Percentiles rank a stretch among this genome's conserved stretches.
Conservation (phyloP, 441 rosid species). For the Pelargonium fulgidum region DNA sequence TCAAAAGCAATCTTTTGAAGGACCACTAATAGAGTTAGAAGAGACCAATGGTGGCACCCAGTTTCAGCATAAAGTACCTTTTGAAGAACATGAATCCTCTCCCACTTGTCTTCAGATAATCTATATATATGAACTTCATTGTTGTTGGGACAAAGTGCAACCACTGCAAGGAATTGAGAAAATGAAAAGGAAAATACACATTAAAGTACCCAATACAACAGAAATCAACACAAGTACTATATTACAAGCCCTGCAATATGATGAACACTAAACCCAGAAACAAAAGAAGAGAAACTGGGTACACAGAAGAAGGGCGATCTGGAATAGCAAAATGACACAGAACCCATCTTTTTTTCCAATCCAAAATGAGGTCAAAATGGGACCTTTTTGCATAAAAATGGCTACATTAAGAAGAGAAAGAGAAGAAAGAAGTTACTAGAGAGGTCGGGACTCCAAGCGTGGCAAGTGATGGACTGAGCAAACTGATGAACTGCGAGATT, state of each 20-base stretch:
- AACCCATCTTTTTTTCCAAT: neutral
- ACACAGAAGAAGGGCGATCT: neutral
- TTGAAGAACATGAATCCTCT: conserved; percentile 77
- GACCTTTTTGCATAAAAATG: neutral
- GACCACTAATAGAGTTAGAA: neutral
- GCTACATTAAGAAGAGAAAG: neutral
- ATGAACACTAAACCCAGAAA: neutral
- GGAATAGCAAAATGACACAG: neutral
- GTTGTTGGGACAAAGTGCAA: conserved; percentile 85
- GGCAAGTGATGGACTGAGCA: conserved; percentile 84
- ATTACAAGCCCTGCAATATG: neutral
- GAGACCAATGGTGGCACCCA: neutral
- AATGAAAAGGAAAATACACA: neutral
- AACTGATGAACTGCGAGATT: conserved; percentile 63
- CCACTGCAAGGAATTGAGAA: conserved; percentile 44
- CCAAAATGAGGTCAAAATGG: neutral
- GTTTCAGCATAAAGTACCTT: conserved; percentile 41
- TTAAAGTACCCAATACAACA: neutral
- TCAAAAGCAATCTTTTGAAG: neutral
- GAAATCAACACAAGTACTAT: neutral
- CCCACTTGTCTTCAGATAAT: conserved; percentile 74
- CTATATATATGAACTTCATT: conserved; percentile 89
- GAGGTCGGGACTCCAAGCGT: conserved; percentile 93
- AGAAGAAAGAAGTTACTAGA: conserved; percentile 40
- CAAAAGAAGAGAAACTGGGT: neutral